Base-by-base conservation (phyloP, 768 basidiomycete species). In the Fomitopsis serialis region DNA sequence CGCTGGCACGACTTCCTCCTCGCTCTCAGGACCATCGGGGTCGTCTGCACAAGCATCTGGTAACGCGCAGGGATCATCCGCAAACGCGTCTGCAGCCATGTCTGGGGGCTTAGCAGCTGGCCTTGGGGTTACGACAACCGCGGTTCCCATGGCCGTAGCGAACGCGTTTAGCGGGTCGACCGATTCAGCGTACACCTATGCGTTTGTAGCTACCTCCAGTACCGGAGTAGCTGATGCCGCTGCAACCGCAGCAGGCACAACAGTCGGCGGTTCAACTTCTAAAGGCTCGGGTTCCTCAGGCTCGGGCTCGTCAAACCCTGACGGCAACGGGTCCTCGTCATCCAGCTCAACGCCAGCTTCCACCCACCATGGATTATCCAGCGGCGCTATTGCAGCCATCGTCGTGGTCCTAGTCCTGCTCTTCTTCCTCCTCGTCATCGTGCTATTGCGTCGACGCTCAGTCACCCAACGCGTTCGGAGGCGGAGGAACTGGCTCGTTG, bases 371-470 rank as follows among this genome's bases (percentile, higher is more conserved):
- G 68, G 67, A 11, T 40, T 79, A 2, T 75, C 81, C 3, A 61
- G 57, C 0, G 80, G 74, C 24, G 75, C 71, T 22, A 75, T 83
- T 45, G 79, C 74, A 9, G 82, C 67, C 36, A 77, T 83, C 43
- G 61, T 58, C 13, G 50, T 72, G 17, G 53, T 72, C 3, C 59
- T 70, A 23, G 51, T 61, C 23, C 23, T 76, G 21, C 54, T 64
- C 42, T 45, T 71, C 19, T 50, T 79, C 9, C 61, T 55, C 6
- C 48, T 78, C 12, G 25, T 74, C 21, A 19, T 84, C 12, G 60
- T 80, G 46, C 43, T 77, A 37, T 57, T 80, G 25, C 78, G 84
- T 36, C 74, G 72, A 29, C 78, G 80, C 24, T 70, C 70, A 11
- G 71, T 70, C 10, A 56, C 69, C 0, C 73, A 70, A 32, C 77